A percentile compares a stretch with the other conserved stretches of the same genome.
phyloP scores from a whole-genome alignment of 2,329 filamentous ascomycete genomes.

The Nigrospora osmanthi region DNA sequence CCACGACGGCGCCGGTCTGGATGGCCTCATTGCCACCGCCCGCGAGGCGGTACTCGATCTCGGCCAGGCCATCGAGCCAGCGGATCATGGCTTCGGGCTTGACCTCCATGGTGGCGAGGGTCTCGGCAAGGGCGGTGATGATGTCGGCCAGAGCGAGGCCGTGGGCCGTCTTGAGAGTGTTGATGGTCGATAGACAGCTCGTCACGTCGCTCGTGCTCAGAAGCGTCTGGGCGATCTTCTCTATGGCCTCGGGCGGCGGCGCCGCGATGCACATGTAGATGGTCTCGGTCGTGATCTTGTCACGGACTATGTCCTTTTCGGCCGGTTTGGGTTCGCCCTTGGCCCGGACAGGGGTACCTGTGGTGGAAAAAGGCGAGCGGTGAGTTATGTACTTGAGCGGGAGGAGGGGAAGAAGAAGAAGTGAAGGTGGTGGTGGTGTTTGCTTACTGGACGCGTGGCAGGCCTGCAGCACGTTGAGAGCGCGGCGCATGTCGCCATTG shows the following conservation, averaged over 20 bases:
- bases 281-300: slow-evolving; percentile 77
- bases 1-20: slow-evolving; percentile 89
- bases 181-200: slow-evolving; percentile 80
- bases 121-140: slow-evolving; percentile 75
- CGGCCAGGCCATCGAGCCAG: slow-evolving; percentile 85
- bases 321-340: slow-evolving; percentile 52
- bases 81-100: slow-evolving; percentile 78
- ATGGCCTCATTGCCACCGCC: slow-evolving; percentile 80
- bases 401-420: slow-evolving; percentile 2
- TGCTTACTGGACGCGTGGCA: slow-evolving; percentile 83
- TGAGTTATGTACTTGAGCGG: neutral
- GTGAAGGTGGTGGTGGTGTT: neutral
- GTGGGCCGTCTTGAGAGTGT: slow-evolving; percentile 75
- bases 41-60: slow-evolving; percentile 86
- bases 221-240: slow-evolving; percentile 75
- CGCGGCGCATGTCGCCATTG: slow-evolving; percentile 92
- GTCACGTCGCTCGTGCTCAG: slow-evolving; percentile 82
- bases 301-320: slow-evolving; percentile 61
- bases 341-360: slow-evolving; percentile 51
- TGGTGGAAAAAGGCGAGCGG: neutral
- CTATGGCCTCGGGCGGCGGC: slow-evolving; percentile 82
- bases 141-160: slow-evolving; percentile 92
- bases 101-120: slow-evolving; percentile 76
- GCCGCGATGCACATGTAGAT: slow-evolving; percentile 98
- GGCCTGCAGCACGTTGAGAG: slow-evolving; percentile 90